Evolutionary conservation across 495 filamentous ascomycete genomes (phyloP).

Genomic region (Tuber calosporum): DNA sequence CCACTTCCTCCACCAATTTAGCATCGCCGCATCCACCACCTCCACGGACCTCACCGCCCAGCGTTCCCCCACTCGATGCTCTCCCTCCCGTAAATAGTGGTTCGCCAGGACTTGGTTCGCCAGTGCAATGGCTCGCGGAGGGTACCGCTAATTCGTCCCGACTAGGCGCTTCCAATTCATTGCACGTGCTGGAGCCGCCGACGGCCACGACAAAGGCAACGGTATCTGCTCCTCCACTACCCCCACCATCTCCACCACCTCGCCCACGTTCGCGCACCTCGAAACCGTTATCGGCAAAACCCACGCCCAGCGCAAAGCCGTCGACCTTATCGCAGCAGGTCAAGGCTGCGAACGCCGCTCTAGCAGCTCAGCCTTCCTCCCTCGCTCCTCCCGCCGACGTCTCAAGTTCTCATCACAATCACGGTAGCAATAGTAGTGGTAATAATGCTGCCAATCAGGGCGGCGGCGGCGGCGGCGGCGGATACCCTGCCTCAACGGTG

Average conservation of each 20-base stretch:
- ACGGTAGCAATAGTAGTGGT: slow-evolving; percentile 6
- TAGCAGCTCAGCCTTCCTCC: slow-evolving; percentile 6
- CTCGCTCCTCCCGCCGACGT: slow-evolving; percentile 7
- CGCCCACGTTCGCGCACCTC: not conserved
- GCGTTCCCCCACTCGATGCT: slow-evolving; percentile 8
- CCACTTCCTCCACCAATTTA: slow-evolving; percentile 12
- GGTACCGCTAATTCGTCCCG: not conserved
- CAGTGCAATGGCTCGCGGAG: slow-evolving; percentile 31
- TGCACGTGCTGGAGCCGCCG: not conserved
- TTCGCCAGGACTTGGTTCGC: slow-evolving; percentile 31
- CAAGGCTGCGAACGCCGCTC: not conserved
- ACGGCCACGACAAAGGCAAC: not conserved
- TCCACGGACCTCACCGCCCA: slow-evolving; percentile 21
- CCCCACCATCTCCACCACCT: slow-evolving; percentile 1
- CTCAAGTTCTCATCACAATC: not conserved
- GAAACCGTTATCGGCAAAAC: not conserved
- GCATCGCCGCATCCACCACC: slow-evolving; percentile 16
- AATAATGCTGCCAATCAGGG: not conserved
- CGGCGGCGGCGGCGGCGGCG: not conserved
- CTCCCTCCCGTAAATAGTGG: slow-evolving; percentile 28
- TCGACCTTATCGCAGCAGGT: slow-evolving; percentile 1
- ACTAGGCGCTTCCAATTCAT: not conserved
- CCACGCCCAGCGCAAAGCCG: not conserved
- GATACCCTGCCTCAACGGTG: not conserved
- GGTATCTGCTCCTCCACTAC: not conserved